Evolutionary conservation across 2,329 filamentous ascomycete species (phyloP), one percentile per base, ranked within the genome.

Genomic region (Pestalotiopsis sp.): DNA sequence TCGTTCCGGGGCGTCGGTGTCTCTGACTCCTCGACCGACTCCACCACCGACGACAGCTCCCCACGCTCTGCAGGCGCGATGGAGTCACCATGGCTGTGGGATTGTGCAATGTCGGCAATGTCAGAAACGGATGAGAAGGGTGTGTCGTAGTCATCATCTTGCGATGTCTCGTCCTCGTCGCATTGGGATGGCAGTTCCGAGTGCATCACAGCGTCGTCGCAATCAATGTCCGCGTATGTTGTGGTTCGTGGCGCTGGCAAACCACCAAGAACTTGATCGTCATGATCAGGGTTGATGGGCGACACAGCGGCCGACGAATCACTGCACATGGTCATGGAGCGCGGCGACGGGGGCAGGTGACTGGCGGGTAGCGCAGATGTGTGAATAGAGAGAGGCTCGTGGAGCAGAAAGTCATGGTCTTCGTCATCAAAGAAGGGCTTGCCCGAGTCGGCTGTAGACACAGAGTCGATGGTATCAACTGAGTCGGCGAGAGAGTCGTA

Each of bases 211-310:
- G 84, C 80, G 23, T 73, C 76, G 31, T 82, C 84, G 2, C 82
- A 80, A 70, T 87, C 86, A 0, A 82, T 85, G 64, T 84, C 85
- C 1, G 85, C 87, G 72, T 86, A 87, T 2, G 86, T 88, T 66
- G 85, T 78, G 14, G 83, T 84, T 66, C 85, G 83, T 9, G 84
- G 81, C 4, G 84, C 82, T 1, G 83, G 82, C 63, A 80, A 76
- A 57, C 71, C 73, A 68, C 74, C 68, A 41, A 78, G 68, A 39
- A 70, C 70, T 76, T 80, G 76, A 74, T 81, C 67, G 74, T 81
- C 69, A 65, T 78, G 70, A n/a, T 77, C 76, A 31, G 74, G 70
- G 38, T 81, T 80, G 17, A 75, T 77, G 4, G 80, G 79, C 3
- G 81, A 82, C 4, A 80, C 76, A 58, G 76, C 79, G 14, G 31